These are phyloP conservation scores for Nakazawaea populi DNA, from an alignment of 805 yeast genomes.

Conservation along the genomic window DNA sequence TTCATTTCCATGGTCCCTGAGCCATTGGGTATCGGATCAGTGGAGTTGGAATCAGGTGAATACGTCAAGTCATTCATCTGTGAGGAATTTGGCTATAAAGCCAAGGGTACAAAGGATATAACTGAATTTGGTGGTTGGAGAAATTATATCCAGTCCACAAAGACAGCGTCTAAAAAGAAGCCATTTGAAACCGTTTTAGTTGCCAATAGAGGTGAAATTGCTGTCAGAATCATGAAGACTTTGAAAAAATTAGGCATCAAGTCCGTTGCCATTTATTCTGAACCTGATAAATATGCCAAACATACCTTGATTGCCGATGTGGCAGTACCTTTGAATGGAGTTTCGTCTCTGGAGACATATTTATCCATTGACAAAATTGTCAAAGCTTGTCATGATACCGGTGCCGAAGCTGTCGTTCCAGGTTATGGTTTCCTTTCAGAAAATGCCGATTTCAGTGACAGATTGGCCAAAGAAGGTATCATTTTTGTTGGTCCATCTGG, in stretches of 20 bases:
- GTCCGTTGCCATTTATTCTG: slow-evolving; percentile 86
- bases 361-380: slow-evolving; percentile 80
- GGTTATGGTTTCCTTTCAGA: slow-evolving; percentile 97
- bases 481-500: slow-evolving; percentile 97
- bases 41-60: slow-evolving; percentile 73
- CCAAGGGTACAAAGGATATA: slow-evolving; percentile 70
- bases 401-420: slow-evolving; percentile 94
- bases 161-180: slow-evolving; percentile 30
- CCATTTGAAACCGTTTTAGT: slow-evolving; percentile 85
- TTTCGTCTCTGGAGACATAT: slow-evolving; percentile 87
- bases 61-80: slow-evolving; percentile 93
- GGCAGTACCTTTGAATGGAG: slow-evolving; percentile 74
- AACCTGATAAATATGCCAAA: slow-evolving; percentile 81
- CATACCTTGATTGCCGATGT: slow-evolving; percentile 83
- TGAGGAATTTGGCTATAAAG: slow-evolving; percentile 80
- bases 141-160: slow-evolving; percentile 40
- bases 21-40: slow-evolving; percentile 93
- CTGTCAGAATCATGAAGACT: slow-evolving; percentile 89
- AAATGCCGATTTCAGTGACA: slow-evolving; percentile 92
- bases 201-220: slow-evolving; percentile 97
- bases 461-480: slow-evolving; percentile 76
- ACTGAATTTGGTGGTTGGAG: slow-evolving; percentile 91
- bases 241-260: slow-evolving; percentile 72
- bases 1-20: slow-evolving; percentile 88
- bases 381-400: slow-evolving; percentile 74